Evolutionary conservation across 768 basidiomycete species (phyloP).

Genomic region (Sporobolomyces pararoseus): DNA sequence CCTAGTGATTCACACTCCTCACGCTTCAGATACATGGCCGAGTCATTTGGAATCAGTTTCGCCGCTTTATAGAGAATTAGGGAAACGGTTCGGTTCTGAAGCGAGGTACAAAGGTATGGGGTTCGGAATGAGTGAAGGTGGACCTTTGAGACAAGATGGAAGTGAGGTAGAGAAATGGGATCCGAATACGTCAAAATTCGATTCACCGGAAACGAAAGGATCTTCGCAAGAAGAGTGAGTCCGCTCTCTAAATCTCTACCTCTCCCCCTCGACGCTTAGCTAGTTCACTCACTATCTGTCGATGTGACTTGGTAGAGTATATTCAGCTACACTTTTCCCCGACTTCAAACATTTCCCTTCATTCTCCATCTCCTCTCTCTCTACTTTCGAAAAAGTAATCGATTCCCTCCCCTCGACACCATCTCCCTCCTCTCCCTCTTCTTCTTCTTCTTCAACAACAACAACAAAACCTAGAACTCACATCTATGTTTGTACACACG

Average conservation of each 20-base stretch:
- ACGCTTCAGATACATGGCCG: conserved; percentile 33
- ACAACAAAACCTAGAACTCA: conserved; percentile 2
- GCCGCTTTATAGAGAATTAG: conserved; percentile 32
- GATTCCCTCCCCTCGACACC: conserved; percentile 8
- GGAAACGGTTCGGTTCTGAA: conserved; percentile 4
- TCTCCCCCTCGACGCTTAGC: neutral
- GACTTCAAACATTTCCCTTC: conserved; percentile 15
- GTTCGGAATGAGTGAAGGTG: conserved; percentile 24
- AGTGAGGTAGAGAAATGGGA: conserved; percentile 20
- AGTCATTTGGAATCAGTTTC: conserved; percentile 41
- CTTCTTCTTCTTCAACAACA: neutral
- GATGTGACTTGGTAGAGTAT: neutral
- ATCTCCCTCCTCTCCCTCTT: neutral
- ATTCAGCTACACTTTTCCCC: conserved; percentile 42
- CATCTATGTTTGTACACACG: conserved; percentile 47
- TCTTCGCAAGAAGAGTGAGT: conserved; percentile 8
- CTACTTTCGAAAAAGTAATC: conserved; percentile 10
- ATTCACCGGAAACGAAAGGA: conserved; percentile 19
- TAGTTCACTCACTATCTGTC: neutral
- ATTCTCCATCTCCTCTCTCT: conserved; percentile 20
- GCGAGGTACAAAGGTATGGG: conserved; percentile 1
- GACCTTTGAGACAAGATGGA: neutral
- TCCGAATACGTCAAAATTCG: conserved; percentile 21
- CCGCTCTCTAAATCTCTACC: neutral
- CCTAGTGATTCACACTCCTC: conserved; percentile 43